Percentiles rank a stretch among this genome's conserved stretches.
These are phyloP conservation scores for Asterochloris erici DNA, from an alignment of 139 green algal genomes.

Conservation along the genomic window DNA sequence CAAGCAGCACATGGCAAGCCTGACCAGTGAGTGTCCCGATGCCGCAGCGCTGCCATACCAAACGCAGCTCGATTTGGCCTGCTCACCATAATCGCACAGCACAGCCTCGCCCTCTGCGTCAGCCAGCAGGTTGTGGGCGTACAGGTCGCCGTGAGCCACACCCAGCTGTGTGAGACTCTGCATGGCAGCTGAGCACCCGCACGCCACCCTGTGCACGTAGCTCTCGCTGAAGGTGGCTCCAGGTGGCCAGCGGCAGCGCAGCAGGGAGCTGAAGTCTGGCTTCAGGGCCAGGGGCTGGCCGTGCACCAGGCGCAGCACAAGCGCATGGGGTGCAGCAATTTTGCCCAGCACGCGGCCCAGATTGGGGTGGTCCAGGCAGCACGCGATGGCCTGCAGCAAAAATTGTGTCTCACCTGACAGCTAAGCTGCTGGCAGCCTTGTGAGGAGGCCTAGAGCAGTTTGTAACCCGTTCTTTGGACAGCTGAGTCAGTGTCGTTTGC, in stretches of 20 bases:
- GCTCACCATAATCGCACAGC: constrained; percentile 76
- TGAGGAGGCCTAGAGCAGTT: too few species aligned
- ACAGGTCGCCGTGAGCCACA: constrained; percentile 77
- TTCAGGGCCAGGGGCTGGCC: constrained; percentile 55
- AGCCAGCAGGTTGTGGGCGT: constrained; percentile 77
- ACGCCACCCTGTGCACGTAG: constrained; percentile 36
- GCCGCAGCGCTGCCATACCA: not conserved
- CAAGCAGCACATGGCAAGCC: not conserved
- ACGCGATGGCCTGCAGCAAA: constrained; percentile 28
- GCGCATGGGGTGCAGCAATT: constrained; percentile 36
- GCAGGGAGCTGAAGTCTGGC: constrained; percentile 50
- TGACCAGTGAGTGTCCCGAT: too few species aligned
- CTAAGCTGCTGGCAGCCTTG: too few species aligned
- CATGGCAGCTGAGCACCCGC: constrained; percentile 34
- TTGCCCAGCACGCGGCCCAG: constrained; percentile 59
- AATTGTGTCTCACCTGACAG: too few species aligned
- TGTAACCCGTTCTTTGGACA: too few species aligned
- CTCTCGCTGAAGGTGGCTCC: constrained; percentile 29
- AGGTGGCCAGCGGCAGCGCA: constrained; percentile 45
- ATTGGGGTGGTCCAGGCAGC: constrained; percentile 54
- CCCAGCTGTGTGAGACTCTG: constrained; percentile 43
- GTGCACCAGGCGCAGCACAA: constrained; percentile 56
- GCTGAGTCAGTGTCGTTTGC: too few species aligned
- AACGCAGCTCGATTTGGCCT: not conserved
- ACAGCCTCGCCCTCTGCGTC: constrained; percentile 35